Percentiles rank a stretch among this genome's conserved stretches.
Conservation (phyloP, 495 filamentous ascomycete genomes). For the Aspergillus nidulans region DNA sequence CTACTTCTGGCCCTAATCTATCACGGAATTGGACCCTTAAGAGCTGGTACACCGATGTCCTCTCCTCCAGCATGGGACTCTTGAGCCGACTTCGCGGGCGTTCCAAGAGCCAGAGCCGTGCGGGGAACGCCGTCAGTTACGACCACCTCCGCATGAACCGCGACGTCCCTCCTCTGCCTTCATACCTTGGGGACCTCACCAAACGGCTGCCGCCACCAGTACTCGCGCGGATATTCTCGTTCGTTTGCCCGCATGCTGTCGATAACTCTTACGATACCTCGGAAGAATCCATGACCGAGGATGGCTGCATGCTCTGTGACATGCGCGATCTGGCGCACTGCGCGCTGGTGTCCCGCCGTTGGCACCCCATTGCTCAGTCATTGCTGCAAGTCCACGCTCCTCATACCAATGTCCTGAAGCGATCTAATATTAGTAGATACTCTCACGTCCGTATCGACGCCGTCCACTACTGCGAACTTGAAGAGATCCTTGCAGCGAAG, state of each 20-base stretch:
- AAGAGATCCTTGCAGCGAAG: slow-evolving; percentile 70
- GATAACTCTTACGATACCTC: slow-evolving; percentile 76
- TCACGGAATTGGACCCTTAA: background rate
- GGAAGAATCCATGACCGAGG: slow-evolving; percentile 74
- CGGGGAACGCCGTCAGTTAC: slow-evolving; percentile 22
- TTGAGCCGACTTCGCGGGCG: slow-evolving; percentile 33
- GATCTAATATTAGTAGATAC: slow-evolving; percentile 53
- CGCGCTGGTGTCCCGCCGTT: slow-evolving; percentile 65
- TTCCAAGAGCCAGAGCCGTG: slow-evolving; percentile 32
- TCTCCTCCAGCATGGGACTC: slow-evolving; percentile 31
- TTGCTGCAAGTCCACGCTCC: slow-evolving; percentile 48
- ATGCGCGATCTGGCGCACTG: slow-evolving; percentile 84
- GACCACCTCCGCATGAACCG: slow-evolving; percentile 21
- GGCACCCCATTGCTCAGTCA: slow-evolving; percentile 52
- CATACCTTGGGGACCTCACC: slow-evolving; percentile 40
- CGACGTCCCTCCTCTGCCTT: slow-evolving; percentile 15
- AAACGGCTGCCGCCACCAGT: slow-evolving; percentile 56
- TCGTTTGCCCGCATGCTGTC: slow-evolving; percentile 75
- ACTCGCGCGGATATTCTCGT: slow-evolving; percentile 68
- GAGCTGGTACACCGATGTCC: slow-evolving; percentile 3
- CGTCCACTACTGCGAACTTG: slow-evolving; percentile 90
- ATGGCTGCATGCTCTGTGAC: slow-evolving; percentile 94
- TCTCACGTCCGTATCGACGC: slow-evolving; percentile 85
- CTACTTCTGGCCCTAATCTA: background rate
- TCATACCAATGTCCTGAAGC: background rate